Evolutionary conservation across 371 early-diverging fungal genomes (phyloP).

Genomic region (Coemansia sp.): DNA sequence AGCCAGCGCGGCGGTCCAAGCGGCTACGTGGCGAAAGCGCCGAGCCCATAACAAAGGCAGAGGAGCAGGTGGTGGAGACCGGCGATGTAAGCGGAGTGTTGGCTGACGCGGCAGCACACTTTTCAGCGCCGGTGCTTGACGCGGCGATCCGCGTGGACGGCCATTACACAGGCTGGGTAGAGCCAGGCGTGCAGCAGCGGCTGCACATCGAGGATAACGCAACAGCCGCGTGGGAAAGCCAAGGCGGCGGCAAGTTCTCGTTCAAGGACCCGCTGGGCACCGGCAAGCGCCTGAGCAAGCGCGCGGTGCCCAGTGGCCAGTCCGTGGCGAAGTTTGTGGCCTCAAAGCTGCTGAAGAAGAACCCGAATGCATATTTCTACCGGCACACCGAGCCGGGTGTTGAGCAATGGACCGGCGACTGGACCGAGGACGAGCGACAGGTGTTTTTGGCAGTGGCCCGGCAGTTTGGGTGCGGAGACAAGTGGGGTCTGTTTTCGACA

Average conservation of each 20-base stretch:
- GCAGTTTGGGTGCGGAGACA: slow-evolving; percentile 30
- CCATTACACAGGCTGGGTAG: slow-evolving; percentile 67
- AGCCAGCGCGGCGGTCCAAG: slow-evolving; percentile 51
- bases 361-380: slow-evolving; percentile 74
- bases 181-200: slow-evolving; percentile 56
- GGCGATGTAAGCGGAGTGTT: slow-evolving; percentile 44
- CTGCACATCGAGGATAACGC: slow-evolving; percentile 62
- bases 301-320: slow-evolving; percentile 27
- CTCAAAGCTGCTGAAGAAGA: slow-evolving; percentile 67
- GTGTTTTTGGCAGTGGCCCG: slow-evolving; percentile 55
- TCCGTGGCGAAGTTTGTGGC: slow-evolving; percentile 54
- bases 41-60: slow-evolving; percentile 39
- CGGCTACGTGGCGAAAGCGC: slow-evolving; percentile 54
- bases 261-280: slow-evolving; percentile 62
- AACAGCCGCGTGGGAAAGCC: slow-evolving; percentile 69
- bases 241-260: slow-evolving; percentile 73
- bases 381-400: slow-evolving; percentile 71
- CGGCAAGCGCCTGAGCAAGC: slow-evolving; percentile 37
- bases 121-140: slow-evolving; percentile 52
- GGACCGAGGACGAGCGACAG: slow-evolving; percentile 63
- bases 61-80: slow-evolving; percentile 39
- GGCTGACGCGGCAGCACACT: slow-evolving; percentile 61
- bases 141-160: slow-evolving; percentile 62
- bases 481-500: slow-evolving; percentile 74
- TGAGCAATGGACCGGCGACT: slow-evolving; percentile 72